Evolutionary conservation across 106 monocot genomes (phyloP).

Genomic region (Alisma plantagoaquatica): DNA sequence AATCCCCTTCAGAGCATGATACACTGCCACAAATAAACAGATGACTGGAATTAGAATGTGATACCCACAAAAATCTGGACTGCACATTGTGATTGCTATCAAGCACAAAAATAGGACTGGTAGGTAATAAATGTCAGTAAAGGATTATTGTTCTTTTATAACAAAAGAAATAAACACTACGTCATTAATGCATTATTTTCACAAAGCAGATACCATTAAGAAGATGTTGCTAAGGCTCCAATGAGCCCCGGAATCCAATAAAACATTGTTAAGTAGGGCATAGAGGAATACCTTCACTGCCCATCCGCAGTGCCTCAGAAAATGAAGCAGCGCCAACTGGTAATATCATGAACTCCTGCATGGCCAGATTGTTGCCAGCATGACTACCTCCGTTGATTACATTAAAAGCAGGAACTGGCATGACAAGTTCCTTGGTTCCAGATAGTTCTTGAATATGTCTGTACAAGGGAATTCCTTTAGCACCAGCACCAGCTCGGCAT

Average conservation of each 20-base stretch:
- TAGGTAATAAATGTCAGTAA: no score
- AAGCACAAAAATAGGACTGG: no score
- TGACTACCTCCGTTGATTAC: slow-evolving; percentile 98
- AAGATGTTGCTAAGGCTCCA: no score
- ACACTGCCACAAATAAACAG: slow-evolving; percentile 50
- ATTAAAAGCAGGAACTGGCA: slow-evolving; percentile 98
- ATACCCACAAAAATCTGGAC: no score
- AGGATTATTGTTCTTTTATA: no score
- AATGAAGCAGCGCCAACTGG: slow-evolving; percentile 93
- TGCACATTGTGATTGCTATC: no score
- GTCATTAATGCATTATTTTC: no score
- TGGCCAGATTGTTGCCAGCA: slow-evolving; percentile 95
- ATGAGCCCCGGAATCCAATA: no score
- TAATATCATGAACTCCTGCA: slow-evolving; percentile 99
- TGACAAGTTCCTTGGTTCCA: slow-evolving; percentile 81
- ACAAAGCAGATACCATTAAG: no score
- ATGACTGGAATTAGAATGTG: no score
- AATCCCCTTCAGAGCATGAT: slow-evolving; percentile 81
- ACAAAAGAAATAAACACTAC: no score
- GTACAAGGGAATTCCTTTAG: slow-evolving; percentile 81
- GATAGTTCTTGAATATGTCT: slow-evolving; percentile 89
- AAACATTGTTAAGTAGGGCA: no score
- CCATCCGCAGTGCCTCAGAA: slow-evolving; percentile 82
- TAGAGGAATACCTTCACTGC: slow-evolving; percentile 90
- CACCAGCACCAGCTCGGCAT: slow-evolving; percentile 92